Base-by-base conservation (phyloP, 1,284 basidiomycete species). In the Boletus mariae region DNA sequence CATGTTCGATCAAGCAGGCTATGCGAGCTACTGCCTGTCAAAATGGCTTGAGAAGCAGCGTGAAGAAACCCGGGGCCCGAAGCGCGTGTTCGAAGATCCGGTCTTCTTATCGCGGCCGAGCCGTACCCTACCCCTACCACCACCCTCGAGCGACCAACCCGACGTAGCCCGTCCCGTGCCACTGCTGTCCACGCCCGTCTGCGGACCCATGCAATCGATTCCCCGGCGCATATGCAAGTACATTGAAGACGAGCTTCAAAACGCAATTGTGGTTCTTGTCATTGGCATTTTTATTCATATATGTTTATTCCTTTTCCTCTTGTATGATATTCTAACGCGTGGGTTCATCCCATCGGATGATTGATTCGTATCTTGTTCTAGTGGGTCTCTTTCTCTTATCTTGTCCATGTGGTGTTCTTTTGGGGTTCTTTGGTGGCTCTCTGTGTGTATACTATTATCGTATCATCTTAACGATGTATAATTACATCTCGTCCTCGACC, bases 281-380 rank as follows among this genome's bases (percentile, higher is more conserved):
- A 48, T 68, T 15, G 69, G 66, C 17, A 45, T 65, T 4, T 48
- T 62, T 23, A 66, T 68, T 52, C 57, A 70, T 37, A 28, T 51
- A 29, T 71, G 68, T 20, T 60, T 68, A 53, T 64, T 57, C 51
- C n/a, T 64, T 4, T 69, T 57, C 23, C 57, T 68, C 23, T 41
- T 71, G 25, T 71, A 71, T 55, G 65, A 69, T 59, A 53, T 70
- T 40, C 58, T 70, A n/a, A 58, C 51, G 13, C 58, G 67, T 28
- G 59, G 61, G 32, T 32, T 68, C 35, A 25, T 50, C 32, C 68
- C 65, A 25, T 60, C 67, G 11, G 59, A 62, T 37, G 65, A 61
- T 31, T 60, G 47, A 66, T 46, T 32, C 45, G 2, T 57, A 13
- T 48, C 23, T 25, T 38, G 43, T 1, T 26, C 28, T 47, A 4